Conservation (phyloP, 2,329 filamentous ascomycete genomes). For the Aspergillus novofumigatus region DNA sequence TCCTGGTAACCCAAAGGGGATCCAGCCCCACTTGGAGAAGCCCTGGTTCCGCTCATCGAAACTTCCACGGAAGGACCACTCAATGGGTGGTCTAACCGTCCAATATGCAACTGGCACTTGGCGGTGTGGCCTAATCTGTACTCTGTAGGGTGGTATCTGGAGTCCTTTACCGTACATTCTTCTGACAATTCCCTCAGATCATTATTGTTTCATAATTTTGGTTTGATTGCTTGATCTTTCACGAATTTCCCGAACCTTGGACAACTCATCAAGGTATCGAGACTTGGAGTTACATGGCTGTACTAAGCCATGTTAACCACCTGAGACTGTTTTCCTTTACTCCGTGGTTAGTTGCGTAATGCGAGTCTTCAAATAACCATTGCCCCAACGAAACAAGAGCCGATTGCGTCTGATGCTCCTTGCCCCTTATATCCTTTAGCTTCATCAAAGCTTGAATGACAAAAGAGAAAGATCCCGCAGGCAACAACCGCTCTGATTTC, state of each 20-base stretch:
- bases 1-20: constrained; percentile 11
- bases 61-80: constrained; percentile 16
- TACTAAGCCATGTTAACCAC: not conserved
- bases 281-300: not conserved
- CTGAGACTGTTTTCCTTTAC: not conserved
- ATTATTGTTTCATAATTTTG: not conserved
- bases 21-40: constrained; percentile 13
- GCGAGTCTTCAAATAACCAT: not conserved
- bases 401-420: not conserved
- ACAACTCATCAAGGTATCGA: not conserved
- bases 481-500: not conserved
- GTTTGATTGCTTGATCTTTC: not conserved
- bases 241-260: not conserved
- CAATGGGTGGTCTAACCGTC: not conserved
- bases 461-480: not conserved
- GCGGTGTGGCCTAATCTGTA: not conserved
- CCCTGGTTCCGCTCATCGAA: constrained; percentile 24
- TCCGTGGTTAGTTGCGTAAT: not conserved
- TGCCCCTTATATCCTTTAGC: too few species aligned
- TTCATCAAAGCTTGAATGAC: not conserved
- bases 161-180: not conserved
- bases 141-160: too few species aligned
- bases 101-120: not conserved
- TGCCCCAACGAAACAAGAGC: not conserved
- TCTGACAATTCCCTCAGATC: not conserved